Evolutionary conservation across 2,329 filamentous ascomycete species (phyloP).

Genomic region (Leptographium galeiforme): DNA sequence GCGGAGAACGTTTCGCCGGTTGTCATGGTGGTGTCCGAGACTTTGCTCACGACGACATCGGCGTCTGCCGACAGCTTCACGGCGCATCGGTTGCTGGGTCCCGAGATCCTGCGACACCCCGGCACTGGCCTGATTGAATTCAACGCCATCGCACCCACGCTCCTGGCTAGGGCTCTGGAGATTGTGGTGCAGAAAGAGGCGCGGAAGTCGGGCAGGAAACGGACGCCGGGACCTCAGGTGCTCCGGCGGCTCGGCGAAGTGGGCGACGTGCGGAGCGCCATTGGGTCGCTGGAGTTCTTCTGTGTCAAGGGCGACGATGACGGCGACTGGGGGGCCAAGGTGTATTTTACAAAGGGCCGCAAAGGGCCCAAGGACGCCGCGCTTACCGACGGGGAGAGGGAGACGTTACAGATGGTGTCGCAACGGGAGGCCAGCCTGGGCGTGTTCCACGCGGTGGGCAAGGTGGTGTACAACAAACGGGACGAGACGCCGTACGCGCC

Average conservation of each 20-base stretch:
- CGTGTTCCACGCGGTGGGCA: constrained; percentile 92
- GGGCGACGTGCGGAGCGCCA: constrained; percentile 85
- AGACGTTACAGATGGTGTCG: constrained; percentile 68
- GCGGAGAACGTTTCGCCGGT: constrained; percentile 51
- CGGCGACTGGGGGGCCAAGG: constrained; percentile 60
- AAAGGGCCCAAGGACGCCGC: constrained; percentile 40
- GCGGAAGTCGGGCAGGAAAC: constrained; percentile 58
- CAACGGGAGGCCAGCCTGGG: constrained; percentile 82
- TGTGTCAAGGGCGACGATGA: constrained; percentile 70
- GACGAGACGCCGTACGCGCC: constrained; percentile 35
- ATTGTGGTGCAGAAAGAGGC: constrained; percentile 76
- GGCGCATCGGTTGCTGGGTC: constrained; percentile 75
- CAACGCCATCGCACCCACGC: constrained; percentile 78
- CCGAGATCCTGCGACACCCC: constrained; percentile 72
- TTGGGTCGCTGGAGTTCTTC: constrained; percentile 83
- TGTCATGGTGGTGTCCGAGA: constrained; percentile 86
- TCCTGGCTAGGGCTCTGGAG: constrained; percentile 74
- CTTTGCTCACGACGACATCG: constrained; percentile 70
- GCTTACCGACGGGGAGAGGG: constrained; percentile 64
- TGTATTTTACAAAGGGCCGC: constrained; percentile 57
- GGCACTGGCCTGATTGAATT: constrained; percentile 76
- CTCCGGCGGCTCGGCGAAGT: constrained; percentile 70
- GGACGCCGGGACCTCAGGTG: constrained; percentile 65
- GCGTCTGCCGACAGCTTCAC: constrained; percentile 85
- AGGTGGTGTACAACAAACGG: constrained; percentile 92